phyloP scores from a whole-genome alignment of 768 basidiomycete species.

The Cyathus striatus region DNA sequence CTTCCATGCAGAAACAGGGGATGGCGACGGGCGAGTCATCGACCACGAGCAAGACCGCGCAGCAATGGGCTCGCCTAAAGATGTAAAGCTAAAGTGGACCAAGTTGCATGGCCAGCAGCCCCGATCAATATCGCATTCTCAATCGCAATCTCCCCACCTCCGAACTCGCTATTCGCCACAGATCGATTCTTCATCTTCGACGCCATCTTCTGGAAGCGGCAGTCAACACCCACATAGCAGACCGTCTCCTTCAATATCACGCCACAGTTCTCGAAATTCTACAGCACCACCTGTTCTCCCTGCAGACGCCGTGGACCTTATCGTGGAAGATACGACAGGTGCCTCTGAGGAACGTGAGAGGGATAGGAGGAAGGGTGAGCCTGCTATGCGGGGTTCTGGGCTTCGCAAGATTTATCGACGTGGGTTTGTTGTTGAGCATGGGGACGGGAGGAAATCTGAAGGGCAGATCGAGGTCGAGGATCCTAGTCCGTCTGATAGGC shows the following conservation, averaged over 20 bases:
- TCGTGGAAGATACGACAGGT: conserved; percentile 64
- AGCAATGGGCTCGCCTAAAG: conserved; percentile 22
- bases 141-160: conserved; percentile 14
- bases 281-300: conserved; percentile 33
- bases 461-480: conserved; percentile 39
- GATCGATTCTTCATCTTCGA: conserved; percentile 15
- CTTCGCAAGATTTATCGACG: conserved; percentile 50
- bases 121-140: conserved; percentile 14
- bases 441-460: conserved; percentile 23
- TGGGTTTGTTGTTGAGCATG: conserved; percentile 35
- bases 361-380: conserved; percentile 61
- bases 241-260: conserved; percentile 25
- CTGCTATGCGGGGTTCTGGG: conserved; percentile 35
- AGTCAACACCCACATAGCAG: conserved; percentile 17
- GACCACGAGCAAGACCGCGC: conserved; percentile 42
- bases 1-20: conserved; percentile 10
- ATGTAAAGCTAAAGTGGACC: conserved; percentile 46
- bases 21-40: conserved; percentile 26
- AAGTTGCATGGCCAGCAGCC: conserved; percentile 10
- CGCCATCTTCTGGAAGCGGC: conserved; percentile 17
- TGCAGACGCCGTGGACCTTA: conserved; percentile 84
- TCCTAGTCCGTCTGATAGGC: conserved; percentile 13
- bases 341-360: conserved; percentile 46
- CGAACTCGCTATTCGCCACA: conserved; percentile 1
- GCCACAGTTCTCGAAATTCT: conserved; percentile 19